Base-by-base conservation (phyloP, 371 early-diverging fungal genomes). In the Mucor mucedo region DNA sequence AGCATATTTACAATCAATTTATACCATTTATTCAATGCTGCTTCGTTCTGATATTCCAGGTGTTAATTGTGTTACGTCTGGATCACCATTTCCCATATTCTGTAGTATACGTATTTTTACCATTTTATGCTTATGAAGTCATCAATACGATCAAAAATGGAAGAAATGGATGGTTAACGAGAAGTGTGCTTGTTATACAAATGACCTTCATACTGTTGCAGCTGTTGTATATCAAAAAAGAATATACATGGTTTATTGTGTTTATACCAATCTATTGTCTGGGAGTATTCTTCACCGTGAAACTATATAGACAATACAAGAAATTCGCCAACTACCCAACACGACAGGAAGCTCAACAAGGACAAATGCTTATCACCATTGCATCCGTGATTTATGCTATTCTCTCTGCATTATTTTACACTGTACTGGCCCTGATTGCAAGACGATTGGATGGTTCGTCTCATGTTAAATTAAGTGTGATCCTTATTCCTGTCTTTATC, bases 401-500 rank as follows among this genome's bases (percentile, higher is more conserved):
- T 13, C 57, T 82, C 1, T 80, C 84, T 30, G 55, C 83, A 0
- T 70, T 92, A 42, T 71, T 85, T 21, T 94, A 92, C 69, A 83
- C 89, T 32, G 77, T 90, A 44, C 75, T 93, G n/a, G 94, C 89
- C 1, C 71, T 94, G 50, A 74, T 94, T 21, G 84, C 88, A 3
- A 69, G 79, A 52, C 83, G 88, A 9, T 74, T 94, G 30, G 87
- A 87, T 52, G 80, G 81, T 54, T 71, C 76, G 33, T 52, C 54
- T 0, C 72, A 66, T 49, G 80, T 87, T 28, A 72, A 75, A 11
- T 75, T 88, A 47, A 79, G 87, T 0, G 71, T 84, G n/a, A 88
- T 95, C 27, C 74, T 95, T 60, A 89, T 92, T 33, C 92, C 95
- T 13, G 78, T 94, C n/a, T 93, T 95, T 66, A 84, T 95, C 52